A percentile compares a stretch with the other conserved stretches of the same genome.
These are phyloP conservation scores for Novakomyces olei DNA, from an alignment of 805 yeast genomes.

Conservation along the genomic window DNA sequence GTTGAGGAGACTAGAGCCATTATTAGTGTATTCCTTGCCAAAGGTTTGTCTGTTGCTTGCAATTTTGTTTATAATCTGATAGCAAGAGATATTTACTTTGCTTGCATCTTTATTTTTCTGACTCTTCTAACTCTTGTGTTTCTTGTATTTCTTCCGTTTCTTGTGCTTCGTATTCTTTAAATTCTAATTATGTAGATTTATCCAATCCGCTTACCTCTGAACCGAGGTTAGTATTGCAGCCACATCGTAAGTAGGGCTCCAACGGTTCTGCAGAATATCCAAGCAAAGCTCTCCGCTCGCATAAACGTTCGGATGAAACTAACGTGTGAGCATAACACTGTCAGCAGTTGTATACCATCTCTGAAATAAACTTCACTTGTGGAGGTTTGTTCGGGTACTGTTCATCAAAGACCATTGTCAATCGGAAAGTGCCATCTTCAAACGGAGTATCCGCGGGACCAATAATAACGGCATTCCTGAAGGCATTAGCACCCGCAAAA, in stretches of 20 bases:
- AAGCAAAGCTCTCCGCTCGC: slow-evolving; percentile 88
- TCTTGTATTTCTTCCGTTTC: too few species aligned
- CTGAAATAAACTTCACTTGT: slow-evolving; percentile 65
- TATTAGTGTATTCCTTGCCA: background rate
- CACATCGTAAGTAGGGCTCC: slow-evolving; percentile 98
- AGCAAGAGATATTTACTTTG: background rate
- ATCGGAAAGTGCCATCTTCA: slow-evolving; percentile 89
- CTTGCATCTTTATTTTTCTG: background rate
- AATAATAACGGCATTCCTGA: slow-evolving; percentile 74
- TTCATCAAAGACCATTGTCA: slow-evolving; percentile 75
- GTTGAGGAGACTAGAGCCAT: slow-evolving; percentile 34
- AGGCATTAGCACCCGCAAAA: slow-evolving; percentile 2
- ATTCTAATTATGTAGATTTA: too few species aligned
- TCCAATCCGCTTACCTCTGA: slow-evolving; percentile 29
- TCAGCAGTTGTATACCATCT: slow-evolving; percentile 29
- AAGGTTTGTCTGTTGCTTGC: too few species aligned
- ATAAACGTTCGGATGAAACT: slow-evolving; percentile 88
- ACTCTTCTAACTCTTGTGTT: too few species aligned
- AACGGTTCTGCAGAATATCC: slow-evolving; percentile 86
- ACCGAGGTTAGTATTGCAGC: slow-evolving; percentile 84
- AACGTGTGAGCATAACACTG: background rate
- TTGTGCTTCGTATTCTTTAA: too few species aligned
- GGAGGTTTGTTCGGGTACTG: slow-evolving; percentile 98
- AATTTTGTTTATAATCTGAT: too few species aligned
- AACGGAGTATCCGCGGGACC: slow-evolving; percentile 97